These are phyloP conservation scores for Boletus huronensis DNA, from an alignment of 768 basidiomycete species.

Conservation along the genomic window DNA sequence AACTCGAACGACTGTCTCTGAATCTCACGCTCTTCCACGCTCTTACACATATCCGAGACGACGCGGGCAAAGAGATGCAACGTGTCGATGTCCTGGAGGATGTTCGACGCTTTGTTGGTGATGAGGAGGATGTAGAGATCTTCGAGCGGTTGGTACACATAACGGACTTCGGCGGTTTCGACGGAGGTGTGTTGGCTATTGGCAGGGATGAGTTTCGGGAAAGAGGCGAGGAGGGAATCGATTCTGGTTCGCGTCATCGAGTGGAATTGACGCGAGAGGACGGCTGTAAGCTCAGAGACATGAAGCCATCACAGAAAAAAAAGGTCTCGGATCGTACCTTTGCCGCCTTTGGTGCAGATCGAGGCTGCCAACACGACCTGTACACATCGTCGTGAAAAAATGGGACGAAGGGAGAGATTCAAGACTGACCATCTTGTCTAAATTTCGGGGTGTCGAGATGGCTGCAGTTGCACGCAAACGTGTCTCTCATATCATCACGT, in stretches of 20 bases:
- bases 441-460: neutral
- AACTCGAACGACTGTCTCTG: conserved; percentile 89
- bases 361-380: conserved; percentile 93
- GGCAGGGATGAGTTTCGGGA: conserved; percentile 94
- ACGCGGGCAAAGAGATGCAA: conserved; percentile 91
- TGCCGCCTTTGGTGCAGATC: conserved; percentile 92
- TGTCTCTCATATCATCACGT: conserved; percentile 16
- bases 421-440: conserved; percentile 22
- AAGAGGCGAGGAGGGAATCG: conserved; percentile 93
- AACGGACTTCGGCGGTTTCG: conserved; percentile 91
- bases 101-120: conserved; percentile 99
- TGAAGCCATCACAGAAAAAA: neutral
- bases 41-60: conserved; percentile 87
- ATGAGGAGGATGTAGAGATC: conserved; percentile 96
- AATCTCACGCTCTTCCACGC: conserved; percentile 86
- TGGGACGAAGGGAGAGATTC: neutral
- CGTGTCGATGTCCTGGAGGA: conserved; percentile 96
- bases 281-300: conserved; percentile 47
- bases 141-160: conserved; percentile 94
- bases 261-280: conserved; percentile 94
- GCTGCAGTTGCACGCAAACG: conserved; percentile 6
- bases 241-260: conserved; percentile 90
- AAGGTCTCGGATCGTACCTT: conserved; percentile 55
- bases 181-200: conserved; percentile 96
- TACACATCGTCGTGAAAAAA: conserved; percentile 2